Evolutionary conservation across 306 rosid genomes (phyloP), one percentile per base, ranked within the genome.

Genomic region (Casuarina cunninghamiana): DNA sequence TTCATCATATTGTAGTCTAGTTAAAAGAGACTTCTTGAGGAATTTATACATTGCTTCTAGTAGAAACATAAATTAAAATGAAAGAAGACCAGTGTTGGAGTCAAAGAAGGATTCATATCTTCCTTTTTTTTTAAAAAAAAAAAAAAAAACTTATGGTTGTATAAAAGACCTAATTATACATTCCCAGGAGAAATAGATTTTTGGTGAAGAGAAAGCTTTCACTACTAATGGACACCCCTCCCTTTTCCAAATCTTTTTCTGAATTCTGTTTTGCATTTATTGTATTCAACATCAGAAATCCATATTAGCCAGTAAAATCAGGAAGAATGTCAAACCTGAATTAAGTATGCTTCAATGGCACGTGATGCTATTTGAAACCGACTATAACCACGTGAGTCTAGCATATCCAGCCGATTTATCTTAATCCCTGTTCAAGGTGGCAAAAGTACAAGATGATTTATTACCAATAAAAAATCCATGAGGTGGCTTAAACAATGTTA

Each of bases 281-380:
- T 42, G 11, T 60, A 79, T 60, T 71, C 53, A 72, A 75, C 71
- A 61, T n/a, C 80, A 78, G 63, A 71, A 48, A 5, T 1, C 73
- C 45, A 50, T 10, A 32, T 43, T 6, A 6, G 51, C 65, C 10
- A 44, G 51, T 61, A 53, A 49, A 67, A 17, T 75, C 50, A 68
- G 58, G 66, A 78, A 63, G 51, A 75, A 73, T 19, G 19, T 51
- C 61, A 63, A 51, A 93, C 98, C 98, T 94, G 97, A 87, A 94
- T 90, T 83, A 92, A 84, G 84, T 92, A 94, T 17, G 97, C 93
- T 85, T 94, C 98, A 76, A 92, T 90, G 62, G 97, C 90, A 66
- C 68, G 96, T 62, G 97, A 88, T 69, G 98, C 81, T 75, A 89
- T 94, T 67, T 44, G 83, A 44, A 87, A 54, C 71, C 87, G 92